Conservation (phyloP, 23 red algal species). For the Agarophyton chilense region DNA sequence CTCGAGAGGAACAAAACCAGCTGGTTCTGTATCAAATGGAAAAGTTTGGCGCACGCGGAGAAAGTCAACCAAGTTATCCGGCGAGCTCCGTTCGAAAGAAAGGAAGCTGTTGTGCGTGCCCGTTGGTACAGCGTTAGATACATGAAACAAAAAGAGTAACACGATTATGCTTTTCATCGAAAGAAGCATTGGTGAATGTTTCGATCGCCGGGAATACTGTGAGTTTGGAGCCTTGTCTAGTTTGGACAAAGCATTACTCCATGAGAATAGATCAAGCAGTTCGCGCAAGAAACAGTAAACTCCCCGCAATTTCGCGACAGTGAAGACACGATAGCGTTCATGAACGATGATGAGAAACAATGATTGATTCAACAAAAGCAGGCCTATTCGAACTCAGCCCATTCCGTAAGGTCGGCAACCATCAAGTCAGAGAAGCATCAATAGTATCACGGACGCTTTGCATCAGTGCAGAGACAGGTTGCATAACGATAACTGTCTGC, state of each 20-base stretch:
- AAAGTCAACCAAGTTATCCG: neutral
- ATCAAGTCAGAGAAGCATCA: neutral
- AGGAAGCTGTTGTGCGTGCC: neutral
- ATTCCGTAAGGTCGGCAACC: neutral
- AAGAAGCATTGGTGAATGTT: neutral
- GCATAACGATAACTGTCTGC: constrained; percentile 8
- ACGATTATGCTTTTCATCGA: neutral
- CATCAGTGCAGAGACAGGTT: neutral
- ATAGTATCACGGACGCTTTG: neutral
- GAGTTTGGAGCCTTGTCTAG: neutral
- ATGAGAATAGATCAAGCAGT: neutral
- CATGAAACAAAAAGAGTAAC: neutral
- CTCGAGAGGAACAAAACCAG: constrained; percentile 21
- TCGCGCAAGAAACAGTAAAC: neutral
- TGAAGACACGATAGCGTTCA: neutral
- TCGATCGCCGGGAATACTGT: neutral
- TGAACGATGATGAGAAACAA: constrained; percentile 23
- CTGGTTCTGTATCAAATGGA: neutral
- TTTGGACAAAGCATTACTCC: constrained; percentile 13
- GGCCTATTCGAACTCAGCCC: neutral
- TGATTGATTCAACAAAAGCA: neutral
- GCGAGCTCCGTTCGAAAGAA: neutral
- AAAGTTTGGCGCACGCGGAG: neutral
- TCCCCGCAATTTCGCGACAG: neutral
- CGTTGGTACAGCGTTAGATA: neutral